A percentile compares a stretch with the other conserved stretches of the same genome.
Evolutionary conservation across 78 protist genomes (phyloP).

Genomic region (Blattamonas nauphoetae): DNA sequence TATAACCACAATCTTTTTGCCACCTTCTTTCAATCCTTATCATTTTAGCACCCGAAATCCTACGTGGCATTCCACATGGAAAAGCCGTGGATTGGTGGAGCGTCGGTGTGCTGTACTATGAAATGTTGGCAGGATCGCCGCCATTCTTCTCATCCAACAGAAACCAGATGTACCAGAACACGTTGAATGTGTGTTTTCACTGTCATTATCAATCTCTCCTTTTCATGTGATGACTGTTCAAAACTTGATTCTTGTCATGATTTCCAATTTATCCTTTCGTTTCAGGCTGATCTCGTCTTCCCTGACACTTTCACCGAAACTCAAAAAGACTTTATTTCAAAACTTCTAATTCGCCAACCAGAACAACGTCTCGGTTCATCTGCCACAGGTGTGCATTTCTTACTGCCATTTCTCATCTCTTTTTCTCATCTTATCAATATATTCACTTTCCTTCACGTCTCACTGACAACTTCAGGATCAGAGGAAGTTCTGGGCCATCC

Average conservation of each 20-base stretch:
- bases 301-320: too few relatives aligned
- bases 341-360: too few relatives aligned
- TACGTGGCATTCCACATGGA: not conserved
- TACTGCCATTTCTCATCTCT: too few relatives aligned
- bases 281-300: too few relatives aligned
- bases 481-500: constrained; percentile 4
- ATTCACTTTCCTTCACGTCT: too few relatives aligned
- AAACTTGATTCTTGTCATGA: too few relatives aligned
- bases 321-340: too few relatives aligned
- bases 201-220: too few relatives aligned
- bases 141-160: constrained; percentile 13
- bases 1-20: not conserved
- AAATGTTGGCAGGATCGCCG: constrained; percentile 10
- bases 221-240: too few relatives aligned
- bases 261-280: not conserved
- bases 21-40: not conserved
- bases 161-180: constrained; percentile 21
- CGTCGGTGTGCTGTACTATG: constrained; percentile 11
- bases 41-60: constrained; percentile 7
- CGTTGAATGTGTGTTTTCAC: not conserved
- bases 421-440: too few relatives aligned
- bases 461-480: too few relatives aligned
- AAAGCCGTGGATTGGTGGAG: constrained; percentile 27
- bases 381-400: not conserved
- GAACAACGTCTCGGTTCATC: not conserved